Percentiles rank a stretch among this genome's conserved stretches.
Conservation (phyloP, 2,329 filamentous ascomycete genomes). For the Cladosporium oxysporum region DNA sequence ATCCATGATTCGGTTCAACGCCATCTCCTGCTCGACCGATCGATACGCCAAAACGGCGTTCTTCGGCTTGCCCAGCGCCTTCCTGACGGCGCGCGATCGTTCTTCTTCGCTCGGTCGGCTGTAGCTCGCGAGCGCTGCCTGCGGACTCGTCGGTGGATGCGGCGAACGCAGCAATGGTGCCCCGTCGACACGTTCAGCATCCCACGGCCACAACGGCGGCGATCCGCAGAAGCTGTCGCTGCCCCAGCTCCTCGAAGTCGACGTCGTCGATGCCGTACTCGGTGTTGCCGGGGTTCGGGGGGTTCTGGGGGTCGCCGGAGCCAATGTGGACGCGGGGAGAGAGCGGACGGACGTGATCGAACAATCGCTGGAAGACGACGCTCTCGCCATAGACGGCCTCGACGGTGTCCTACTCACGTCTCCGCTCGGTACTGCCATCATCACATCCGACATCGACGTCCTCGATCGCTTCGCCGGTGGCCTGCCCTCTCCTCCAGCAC, state of each 20-base stretch:
- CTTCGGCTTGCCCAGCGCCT: not conserved
- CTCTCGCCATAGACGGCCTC: not conserved
- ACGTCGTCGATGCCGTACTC: not conserved
- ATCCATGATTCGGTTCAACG: not conserved
- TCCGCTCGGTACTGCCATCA: too few relatives aligned
- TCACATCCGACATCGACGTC: slow-evolving; percentile 1
- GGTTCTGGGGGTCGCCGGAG: not conserved
- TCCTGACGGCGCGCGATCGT: not conserved
- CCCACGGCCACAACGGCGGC: not conserved
- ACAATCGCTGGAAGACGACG: not conserved
- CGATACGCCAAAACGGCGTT: not conserved
- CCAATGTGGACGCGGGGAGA: not conserved
- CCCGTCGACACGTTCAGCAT: fast-evolving
- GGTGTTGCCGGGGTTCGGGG: not conserved
- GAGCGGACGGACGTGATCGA: not conserved
- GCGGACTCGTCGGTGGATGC: not conserved
- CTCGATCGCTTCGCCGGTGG: slow-evolving; percentile 1
- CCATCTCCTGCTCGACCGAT: not conserved
- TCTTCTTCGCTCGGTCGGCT: not conserved
- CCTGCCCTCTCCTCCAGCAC: not conserved
- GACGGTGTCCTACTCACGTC: not conserved
- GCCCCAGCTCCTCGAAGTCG: not conserved
- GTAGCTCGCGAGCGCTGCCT: not conserved
- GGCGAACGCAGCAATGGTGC: not conserved
- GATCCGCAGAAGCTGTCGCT: not conserved